Evolutionary conservation across 768 basidiomycete species (phyloP), one percentile per base, ranked within the genome.

Genomic region (Xerocomus spinulosus): DNA sequence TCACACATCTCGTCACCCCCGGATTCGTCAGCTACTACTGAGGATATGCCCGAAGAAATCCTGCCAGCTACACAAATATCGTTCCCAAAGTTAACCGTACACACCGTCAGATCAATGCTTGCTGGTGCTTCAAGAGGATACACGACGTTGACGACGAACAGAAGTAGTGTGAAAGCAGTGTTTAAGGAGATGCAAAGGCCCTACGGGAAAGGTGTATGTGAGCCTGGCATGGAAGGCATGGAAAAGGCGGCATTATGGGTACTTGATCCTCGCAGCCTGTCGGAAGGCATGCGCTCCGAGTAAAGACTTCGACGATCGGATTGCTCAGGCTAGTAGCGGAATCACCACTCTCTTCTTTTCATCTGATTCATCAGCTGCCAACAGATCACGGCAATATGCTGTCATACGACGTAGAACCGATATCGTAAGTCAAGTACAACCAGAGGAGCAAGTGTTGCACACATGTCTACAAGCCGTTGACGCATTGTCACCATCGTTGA

Each of bases 141-240:
- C 86, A 93, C 92, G 52, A 90, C 87, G n/a, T 69, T 94, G 40
- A 93, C 91, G 4, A 89, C 89, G 9, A 94, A 95, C 56, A 74
- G 80, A 53, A 76, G 83, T 25, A 90, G 90, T 54, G 80, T 92
- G 21, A 82, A 77, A 58, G 82, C 82, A 20, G 71, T 93, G n/a
- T 51, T 92, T 50, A 73, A 81, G 50, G 85, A 85, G 63, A 76
- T 91, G 64, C 77, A 72, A 47, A 58, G 64, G 14, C 46, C 36
- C 10, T 41, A 25, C 10, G 50, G 50, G 42, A 24, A 48, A 43
- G 32, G 51, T 12, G 42, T 46, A 34, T 35, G 45, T 18, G 34
- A 51, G 29, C 32, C 56, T 18, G 50, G 64, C 50, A 29, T 18
- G 57, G 58, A 25, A 56, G 55, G 25, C 9, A 15, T 33, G 0